Percentiles rank a stretch among this genome's conserved stretches.
phyloP scores from a whole-genome alignment of 352 stramenopile genomes.

The Globisporangium uncinulatum region DNA sequence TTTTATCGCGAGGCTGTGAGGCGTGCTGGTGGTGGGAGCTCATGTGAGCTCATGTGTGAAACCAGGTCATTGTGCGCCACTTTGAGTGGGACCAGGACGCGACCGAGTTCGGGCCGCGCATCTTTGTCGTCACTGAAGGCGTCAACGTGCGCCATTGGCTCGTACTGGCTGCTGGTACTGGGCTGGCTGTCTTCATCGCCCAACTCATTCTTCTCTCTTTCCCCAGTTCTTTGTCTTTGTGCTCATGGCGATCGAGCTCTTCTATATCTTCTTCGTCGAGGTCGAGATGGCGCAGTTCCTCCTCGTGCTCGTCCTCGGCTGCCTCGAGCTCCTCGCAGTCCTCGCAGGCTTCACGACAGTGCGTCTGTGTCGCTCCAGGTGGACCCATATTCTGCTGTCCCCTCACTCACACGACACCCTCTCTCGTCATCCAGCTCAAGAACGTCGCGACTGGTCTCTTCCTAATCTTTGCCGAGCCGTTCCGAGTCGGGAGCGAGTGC shows the following conservation, averaged over 20 bases:
- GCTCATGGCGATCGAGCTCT: slow-evolving; percentile 76
- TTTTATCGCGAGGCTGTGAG: too few relatives aligned
- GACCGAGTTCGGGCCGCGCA: slow-evolving; percentile 63
- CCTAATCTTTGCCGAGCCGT: slow-evolving; percentile 80
- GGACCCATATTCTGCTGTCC: too few relatives aligned
- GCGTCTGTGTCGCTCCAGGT: not conserved
- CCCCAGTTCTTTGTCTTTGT: slow-evolving; percentile 55
- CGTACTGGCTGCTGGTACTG: not conserved
- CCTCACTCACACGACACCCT: not conserved
- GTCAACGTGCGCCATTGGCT: slow-evolving; percentile 31
- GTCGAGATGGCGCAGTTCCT: slow-evolving; percentile 57
- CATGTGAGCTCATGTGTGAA: too few relatives aligned
- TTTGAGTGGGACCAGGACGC: slow-evolving; percentile 71
- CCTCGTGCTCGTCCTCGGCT: slow-evolving; percentile 61
- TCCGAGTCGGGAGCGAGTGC: slow-evolving; percentile 64
- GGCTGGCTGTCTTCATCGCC: not conserved
- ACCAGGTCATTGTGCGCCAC: slow-evolving; percentile 65
- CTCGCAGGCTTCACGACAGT: slow-evolving; percentile 67
- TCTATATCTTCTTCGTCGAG: slow-evolving; percentile 79
- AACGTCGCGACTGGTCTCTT: slow-evolving; percentile 80
- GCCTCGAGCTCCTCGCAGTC: slow-evolving; percentile 55
- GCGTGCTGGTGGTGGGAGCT: too few relatives aligned
- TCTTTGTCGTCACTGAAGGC: slow-evolving; percentile 74
- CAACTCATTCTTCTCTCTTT: not conserved
- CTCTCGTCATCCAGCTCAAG: slow-evolving; percentile 45